Conservation (phyloP, 1,284 basidiomycete genomes). For the Moesziomyces antarcticus region DNA sequence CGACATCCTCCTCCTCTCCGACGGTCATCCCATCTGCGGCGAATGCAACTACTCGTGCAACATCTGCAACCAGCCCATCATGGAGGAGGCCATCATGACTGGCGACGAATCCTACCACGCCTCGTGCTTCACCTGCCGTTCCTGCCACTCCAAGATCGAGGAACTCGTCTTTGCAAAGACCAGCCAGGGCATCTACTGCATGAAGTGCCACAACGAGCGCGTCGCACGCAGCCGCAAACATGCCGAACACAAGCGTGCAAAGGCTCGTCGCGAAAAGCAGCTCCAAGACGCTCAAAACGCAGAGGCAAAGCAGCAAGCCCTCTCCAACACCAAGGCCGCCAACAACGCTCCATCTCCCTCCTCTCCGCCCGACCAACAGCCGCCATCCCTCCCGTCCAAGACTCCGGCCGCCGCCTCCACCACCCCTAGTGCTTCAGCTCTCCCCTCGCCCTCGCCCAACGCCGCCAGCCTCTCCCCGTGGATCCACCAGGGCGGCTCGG, state of each 20-base stretch:
- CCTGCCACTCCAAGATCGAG: conserved; percentile 92
- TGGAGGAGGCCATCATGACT: conserved; percentile 50
- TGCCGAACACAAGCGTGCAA: conserved; percentile 75
- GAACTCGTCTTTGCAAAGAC: conserved; percentile 99
- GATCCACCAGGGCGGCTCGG: conserved; percentile 14
- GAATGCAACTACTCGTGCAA: conserved; percentile 87
- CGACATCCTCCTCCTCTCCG: conserved; percentile 91
- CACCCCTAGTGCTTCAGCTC: conserved; percentile 12
- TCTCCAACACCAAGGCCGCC: neutral
- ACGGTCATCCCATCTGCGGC: conserved; percentile 95
- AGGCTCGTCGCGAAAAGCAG: conserved; percentile 40
- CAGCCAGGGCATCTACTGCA: conserved; percentile 97
- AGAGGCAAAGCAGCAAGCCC: conserved; percentile 13
- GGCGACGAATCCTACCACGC: conserved; percentile 97
- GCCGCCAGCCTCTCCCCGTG: conserved; percentile 32
- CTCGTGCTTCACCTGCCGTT: conserved; percentile 96
- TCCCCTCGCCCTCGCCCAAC: conserved; percentile 24
- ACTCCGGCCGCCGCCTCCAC: conserved; percentile 9
- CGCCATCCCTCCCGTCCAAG: conserved; percentile 27
- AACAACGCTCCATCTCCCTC: neutral
- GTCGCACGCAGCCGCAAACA: conserved; percentile 90
- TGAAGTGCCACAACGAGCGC: conserved; percentile 95
- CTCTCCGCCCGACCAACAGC: conserved; percentile 13
- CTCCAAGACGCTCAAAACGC: conserved; percentile 26
- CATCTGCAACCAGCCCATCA: conserved; percentile 52